phyloP scores from a whole-genome alignment of 75 land plant species.

The Larix kaempferi region DNA sequence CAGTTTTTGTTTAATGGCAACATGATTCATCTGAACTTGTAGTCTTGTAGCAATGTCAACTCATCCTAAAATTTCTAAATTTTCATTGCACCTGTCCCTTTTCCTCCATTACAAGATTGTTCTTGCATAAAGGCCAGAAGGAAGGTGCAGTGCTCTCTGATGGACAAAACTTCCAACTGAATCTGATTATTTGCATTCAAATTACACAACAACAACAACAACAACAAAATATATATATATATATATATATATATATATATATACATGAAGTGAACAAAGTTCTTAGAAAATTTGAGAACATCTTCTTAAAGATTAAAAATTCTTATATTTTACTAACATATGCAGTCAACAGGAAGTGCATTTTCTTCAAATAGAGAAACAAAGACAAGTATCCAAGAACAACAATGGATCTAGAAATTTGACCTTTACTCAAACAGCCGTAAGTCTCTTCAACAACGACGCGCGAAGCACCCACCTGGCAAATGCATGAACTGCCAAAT shows the following conservation, averaged over 20 bases:
- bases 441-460: conserved; percentile 67
- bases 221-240: no score
- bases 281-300: not conserved
- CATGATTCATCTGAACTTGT: not conserved
- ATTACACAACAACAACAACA: no score
- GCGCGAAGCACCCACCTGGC: conserved; percentile 65
- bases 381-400: not conserved
- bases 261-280: not conserved
- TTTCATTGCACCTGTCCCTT: not conserved
- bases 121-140: not conserved
- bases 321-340: not conserved
- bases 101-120: not conserved
- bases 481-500: conserved; percentile 3
- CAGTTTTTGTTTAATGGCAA: not conserved
- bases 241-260: no score
- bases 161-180: not conserved
- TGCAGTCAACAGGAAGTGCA: not conserved
- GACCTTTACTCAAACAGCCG: conserved; percentile 4
- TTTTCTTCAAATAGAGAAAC: not conserved
- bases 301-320: not conserved
- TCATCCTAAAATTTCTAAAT: not conserved
- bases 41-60: not conserved
- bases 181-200: not conserved
- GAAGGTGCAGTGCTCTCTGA: not conserved
- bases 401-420: not conserved